Evolutionary conservation across 106 monocot genomes (phyloP).

Genomic region (Dendrobium huoshanense): DNA sequence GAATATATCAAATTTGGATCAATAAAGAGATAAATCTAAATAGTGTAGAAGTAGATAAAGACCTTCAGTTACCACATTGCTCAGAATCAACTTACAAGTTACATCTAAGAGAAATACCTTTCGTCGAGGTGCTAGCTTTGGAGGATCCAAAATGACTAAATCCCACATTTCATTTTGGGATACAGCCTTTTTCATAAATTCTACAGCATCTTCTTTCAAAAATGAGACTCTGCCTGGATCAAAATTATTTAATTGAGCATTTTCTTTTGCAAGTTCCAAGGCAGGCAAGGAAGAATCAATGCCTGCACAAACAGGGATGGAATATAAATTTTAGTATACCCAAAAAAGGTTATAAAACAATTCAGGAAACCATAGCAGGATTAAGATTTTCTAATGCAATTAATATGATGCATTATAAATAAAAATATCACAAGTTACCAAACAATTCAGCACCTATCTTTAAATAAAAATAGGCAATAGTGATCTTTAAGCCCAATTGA

Average conservation of each 20-base stretch:
- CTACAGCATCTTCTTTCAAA: constrained; percentile 74
- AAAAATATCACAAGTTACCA: no score
- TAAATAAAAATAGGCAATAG: no score
- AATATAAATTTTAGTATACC: background rate
- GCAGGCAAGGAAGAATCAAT: constrained; percentile 89
- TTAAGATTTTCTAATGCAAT: no score
- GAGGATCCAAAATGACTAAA: constrained; percentile 89
- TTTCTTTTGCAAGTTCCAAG: constrained; percentile 86
- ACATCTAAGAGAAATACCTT: constrained; percentile 34
- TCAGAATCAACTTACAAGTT: no score
- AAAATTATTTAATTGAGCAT: constrained; percentile 63
- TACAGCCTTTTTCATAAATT: constrained; percentile 75
- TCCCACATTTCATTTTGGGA: constrained; percentile 73
- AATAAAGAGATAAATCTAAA: background rate
- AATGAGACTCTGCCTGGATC: constrained; percentile 63
- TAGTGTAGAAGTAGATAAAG: background rate
- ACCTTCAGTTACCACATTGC: background rate
- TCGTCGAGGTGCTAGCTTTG: constrained; percentile 83
- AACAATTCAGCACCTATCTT: no score
- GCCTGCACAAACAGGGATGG: constrained; percentile 29
- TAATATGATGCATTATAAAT: no score
- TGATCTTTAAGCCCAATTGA: no score
- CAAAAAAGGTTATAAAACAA: no score
- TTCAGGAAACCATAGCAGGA: no score
- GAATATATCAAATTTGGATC: no score